phyloP scores from a whole-genome alignment of 768 basidiomycete species.

The Mycena crocata region DNA sequence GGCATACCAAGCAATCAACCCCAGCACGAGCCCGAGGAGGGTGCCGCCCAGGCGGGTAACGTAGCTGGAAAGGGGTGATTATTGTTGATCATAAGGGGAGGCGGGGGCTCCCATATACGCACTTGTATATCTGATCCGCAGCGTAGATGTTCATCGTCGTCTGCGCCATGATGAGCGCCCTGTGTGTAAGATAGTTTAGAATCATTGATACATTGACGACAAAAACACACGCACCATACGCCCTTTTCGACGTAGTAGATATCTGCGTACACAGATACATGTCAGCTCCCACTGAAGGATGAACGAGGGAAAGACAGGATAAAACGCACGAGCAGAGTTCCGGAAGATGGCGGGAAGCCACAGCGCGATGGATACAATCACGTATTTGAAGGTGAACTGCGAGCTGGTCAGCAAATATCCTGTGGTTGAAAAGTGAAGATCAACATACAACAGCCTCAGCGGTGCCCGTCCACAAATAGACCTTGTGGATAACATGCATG shows the following conservation, averaged over 20 bases:
- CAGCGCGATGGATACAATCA: conserved; percentile 58
- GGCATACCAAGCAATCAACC: conserved; percentile 64
- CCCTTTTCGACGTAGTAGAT: conserved; percentile 59
- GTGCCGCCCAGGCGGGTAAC: conserved; percentile 60
- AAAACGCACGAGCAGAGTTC: conserved; percentile 55
- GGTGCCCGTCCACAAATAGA: conserved; percentile 55
- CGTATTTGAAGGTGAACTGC: conserved; percentile 64
- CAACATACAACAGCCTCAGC: conserved; percentile 52
- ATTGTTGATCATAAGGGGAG: background rate
- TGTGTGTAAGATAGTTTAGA: conserved; percentile 26
- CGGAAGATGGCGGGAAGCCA: conserved; percentile 62
- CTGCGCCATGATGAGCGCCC: conserved; percentile 73
- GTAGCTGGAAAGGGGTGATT: conserved; percentile 45
- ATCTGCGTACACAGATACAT: conserved; percentile 37
- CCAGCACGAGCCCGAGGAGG: conserved; percentile 52
- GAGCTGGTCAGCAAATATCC: background rate
- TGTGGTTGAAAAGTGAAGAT: background rate
- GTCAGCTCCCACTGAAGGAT: conserved; percentile 7
- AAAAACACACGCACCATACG: conserved; percentile 49
- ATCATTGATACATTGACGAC: background rate
- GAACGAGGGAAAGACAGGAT: background rate
- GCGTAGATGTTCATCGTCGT: conserved; percentile 67
- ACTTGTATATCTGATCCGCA: conserved; percentile 69
- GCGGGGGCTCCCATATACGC: conserved; percentile 16
- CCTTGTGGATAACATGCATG: conserved; percentile 46